Evolutionary conservation across 805 yeast genomes (phyloP).

Genomic region (Saccharomyces eubayanus): DNA sequence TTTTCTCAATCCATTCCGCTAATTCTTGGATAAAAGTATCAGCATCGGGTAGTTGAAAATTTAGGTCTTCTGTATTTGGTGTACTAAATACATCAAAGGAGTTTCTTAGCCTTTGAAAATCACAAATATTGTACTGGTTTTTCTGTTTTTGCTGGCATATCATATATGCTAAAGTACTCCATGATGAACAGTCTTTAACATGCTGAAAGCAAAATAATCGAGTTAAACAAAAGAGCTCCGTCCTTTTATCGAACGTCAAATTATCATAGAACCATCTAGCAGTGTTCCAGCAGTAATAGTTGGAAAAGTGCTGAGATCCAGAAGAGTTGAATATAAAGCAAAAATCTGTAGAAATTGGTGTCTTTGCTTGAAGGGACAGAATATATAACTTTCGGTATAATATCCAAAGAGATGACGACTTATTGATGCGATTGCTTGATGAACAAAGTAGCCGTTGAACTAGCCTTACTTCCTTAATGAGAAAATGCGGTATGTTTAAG

Average conservation of each 20-base stretch:
- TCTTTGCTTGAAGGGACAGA: not conserved
- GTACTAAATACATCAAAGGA: not conserved
- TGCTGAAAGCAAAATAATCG: conserved; percentile 22
- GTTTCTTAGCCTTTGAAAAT: conserved; percentile 4
- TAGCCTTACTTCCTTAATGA: conserved; percentile 15
- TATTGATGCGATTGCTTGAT: conserved; percentile 30
- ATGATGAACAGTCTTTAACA: conserved; percentile 30
- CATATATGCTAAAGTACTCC: conserved; percentile 27
- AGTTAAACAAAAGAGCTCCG: conserved; percentile 8
- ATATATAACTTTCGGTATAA: conserved; percentile 27
- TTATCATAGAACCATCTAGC: conserved; percentile 28
- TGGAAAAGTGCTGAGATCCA: conserved; percentile 29
- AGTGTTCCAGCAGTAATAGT: conserved; percentile 37
- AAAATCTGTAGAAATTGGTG: conserved; percentile 4
- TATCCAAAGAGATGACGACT: conserved; percentile 35
- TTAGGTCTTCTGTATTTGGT: not conserved
- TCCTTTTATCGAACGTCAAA: conserved; percentile 7
- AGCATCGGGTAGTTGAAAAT: conserved; percentile 1
- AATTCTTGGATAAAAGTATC: conserved; percentile 4
- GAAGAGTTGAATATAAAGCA: conserved; percentile 19
- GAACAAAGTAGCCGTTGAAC: conserved; percentile 26
- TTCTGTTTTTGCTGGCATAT: conserved; percentile 6
- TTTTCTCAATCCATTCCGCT: conserved; percentile 10
- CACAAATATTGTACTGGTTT: conserved; percentile 4
- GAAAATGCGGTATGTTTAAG: conserved; percentile 1